Evolutionary conservation across 2,329 filamentous ascomycete genomes (phyloP).

Genomic region (Blumeria graminis): DNA sequence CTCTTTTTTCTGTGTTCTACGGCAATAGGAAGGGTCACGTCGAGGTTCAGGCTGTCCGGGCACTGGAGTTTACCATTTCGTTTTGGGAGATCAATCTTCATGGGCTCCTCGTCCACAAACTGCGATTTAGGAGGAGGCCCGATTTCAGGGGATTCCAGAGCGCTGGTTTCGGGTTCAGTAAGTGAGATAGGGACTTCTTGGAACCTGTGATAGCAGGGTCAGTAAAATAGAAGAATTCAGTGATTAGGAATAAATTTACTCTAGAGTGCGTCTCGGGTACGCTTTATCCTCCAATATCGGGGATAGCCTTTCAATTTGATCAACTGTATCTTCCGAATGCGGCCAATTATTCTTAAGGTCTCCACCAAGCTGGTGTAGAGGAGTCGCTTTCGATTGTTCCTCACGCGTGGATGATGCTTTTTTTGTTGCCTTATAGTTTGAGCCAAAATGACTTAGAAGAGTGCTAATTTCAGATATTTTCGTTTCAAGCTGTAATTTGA

Average conservation of each 20-base stretch:
- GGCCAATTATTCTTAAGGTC: no score
- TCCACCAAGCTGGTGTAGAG: no score
- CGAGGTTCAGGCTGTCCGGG: constrained; percentile 3
- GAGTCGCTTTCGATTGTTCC: no score
- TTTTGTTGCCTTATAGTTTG: constrained; percentile 6
- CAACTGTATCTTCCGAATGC: no score
- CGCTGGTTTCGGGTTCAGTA: constrained; percentile 12
- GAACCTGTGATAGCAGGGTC: no score
- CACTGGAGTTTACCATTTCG: constrained; percentile 7
- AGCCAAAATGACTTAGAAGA: constrained; percentile 40
- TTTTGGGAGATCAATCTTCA: constrained; percentile 26
- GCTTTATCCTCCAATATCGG: constrained; percentile 47
- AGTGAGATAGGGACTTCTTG: constrained; percentile 11
- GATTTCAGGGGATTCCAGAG: constrained; percentile 41
- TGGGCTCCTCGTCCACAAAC: constrained; percentile 30
- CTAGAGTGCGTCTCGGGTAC: constrained; percentile 42
- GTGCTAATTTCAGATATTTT: constrained; percentile 48
- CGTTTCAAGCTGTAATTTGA: constrained; percentile 45
- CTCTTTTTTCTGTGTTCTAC: constrained; percentile 15
- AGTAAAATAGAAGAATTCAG: background rate
- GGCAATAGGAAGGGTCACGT: constrained; percentile 12
- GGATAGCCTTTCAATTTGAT: constrained; percentile 24
- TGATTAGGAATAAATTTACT: constrained; percentile 22
- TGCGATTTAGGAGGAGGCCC: constrained; percentile 36
- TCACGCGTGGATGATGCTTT: no score